Evolutionary conservation across 1,139 yeast genomes (phyloP).

Genomic region (Diutina siamensis): DNA sequence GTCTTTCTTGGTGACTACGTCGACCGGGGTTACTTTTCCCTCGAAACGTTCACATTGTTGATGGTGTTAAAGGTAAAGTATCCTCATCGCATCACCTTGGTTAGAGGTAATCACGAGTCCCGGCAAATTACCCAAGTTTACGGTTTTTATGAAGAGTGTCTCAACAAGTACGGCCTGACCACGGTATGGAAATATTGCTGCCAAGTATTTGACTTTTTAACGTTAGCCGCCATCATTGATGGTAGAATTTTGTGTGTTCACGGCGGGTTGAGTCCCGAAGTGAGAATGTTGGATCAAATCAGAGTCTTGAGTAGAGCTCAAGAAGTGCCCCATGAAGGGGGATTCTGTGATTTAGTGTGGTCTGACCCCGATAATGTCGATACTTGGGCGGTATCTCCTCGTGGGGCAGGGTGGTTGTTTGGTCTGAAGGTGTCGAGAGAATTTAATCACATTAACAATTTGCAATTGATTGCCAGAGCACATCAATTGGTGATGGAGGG

Average conservation of each 20-base stretch:
- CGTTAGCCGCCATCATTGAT: conserved; percentile 89
- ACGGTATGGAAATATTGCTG: conserved; percentile 97
- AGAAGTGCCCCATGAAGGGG: conserved; percentile 8
- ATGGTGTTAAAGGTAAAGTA: conserved; percentile 85
- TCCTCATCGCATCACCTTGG: conserved; percentile 78
- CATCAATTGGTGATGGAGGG: conserved; percentile 99
- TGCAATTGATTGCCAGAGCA: conserved; percentile 87
- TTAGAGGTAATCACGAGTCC: conserved; percentile 89
- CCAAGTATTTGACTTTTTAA: conserved; percentile 87
- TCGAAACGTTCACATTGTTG: conserved; percentile 83
- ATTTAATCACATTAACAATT: conserved; percentile 80
- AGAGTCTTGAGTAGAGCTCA: conserved; percentile 7
- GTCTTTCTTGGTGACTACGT: conserved; percentile 92
- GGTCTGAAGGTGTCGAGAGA: conserved; percentile 41
- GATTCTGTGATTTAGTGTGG: conserved; percentile 7
- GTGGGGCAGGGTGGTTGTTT: conserved; percentile 90
- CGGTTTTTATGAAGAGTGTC: conserved; percentile 85
- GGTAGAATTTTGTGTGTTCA: conserved; percentile 91
- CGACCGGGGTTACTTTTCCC: conserved; percentile 88
- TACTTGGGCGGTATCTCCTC: conserved; percentile 94
- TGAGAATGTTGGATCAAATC: conserved; percentile 8
- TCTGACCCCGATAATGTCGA: conserved; percentile 39
- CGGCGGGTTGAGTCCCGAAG: conserved; percentile 43
- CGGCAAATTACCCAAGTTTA: conserved; percentile 94
- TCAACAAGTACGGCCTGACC: conserved; percentile 88